phyloP scores from a whole-genome alignment of 495 filamentous ascomycete species.

The Daldinia bambusicola region DNA sequence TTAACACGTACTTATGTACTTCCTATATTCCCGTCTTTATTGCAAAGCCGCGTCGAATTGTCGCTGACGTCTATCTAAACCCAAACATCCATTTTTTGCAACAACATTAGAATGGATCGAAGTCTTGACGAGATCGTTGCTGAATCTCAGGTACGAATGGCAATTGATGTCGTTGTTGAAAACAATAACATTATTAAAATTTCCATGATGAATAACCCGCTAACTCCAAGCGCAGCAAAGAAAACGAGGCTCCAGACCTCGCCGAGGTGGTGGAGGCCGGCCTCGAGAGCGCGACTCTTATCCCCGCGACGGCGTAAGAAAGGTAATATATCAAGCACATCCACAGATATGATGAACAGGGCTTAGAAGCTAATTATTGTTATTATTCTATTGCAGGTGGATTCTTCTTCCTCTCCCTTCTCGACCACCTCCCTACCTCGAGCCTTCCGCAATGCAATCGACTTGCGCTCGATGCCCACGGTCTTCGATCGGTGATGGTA shows the following conservation, averaged over 20 bases:
- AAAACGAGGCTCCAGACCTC: conserved; percentile 45
- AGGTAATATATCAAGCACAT: conserved; percentile 57
- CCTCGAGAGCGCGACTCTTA: conserved; percentile 66
- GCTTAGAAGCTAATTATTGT: conserved; percentile 10
- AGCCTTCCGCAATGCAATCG: conserved; percentile 39
- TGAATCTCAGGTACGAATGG: conserved; percentile 75
- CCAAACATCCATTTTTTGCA: conserved; percentile 31
- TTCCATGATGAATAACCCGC: neutral
- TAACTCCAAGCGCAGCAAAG: conserved; percentile 40
- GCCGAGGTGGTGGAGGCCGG: conserved; percentile 57
- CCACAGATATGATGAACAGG: neutral
- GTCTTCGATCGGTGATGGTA: conserved; percentile 57
- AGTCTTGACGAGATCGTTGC: conserved; percentile 86
- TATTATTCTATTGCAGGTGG: conserved; percentile 34
- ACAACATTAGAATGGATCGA: conserved; percentile 70
- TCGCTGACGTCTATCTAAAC: conserved; percentile 17
- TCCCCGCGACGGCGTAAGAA: conserved; percentile 84
- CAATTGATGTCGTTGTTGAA: conserved; percentile 2
- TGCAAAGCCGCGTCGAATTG: conserved; percentile 13
- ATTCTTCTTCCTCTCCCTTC: conserved; percentile 48
- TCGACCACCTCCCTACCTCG: conserved; percentile 43
- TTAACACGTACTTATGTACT: conserved; percentile 10
- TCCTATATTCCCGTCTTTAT: conserved; percentile 3
- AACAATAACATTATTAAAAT: neutral
- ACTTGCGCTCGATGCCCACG: conserved; percentile 48